Base-by-base conservation (phyloP, 768 basidiomycete species). In the Auriscalpium orientale region DNA sequence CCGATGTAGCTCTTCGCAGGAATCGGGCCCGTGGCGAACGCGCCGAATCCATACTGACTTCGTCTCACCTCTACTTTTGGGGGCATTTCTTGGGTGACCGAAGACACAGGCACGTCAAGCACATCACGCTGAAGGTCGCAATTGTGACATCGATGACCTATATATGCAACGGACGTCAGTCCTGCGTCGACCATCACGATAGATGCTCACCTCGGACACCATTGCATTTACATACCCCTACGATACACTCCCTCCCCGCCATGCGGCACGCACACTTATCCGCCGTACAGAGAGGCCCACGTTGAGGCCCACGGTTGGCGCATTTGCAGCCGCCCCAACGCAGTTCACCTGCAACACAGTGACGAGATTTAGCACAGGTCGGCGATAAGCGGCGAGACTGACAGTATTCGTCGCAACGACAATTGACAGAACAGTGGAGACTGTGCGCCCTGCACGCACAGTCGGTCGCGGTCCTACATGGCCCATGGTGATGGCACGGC, bases 281-380 rank as follows among this genome's bases (percentile, higher is more conserved):
- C 64, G 59, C 2, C 68, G 76, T n/a, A 64, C 66, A 67, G 28
- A 28, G 28, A 73, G 80, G 10, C 13, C 8, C 18, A 6, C 38
- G 21, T 51, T 40, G 36, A 11, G 36, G 18, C 61, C 64, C 50
- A 4, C 12, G 33, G 11, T 18, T 48, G 37, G 52, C 60, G 10
- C 67, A 65, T 61, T 84, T 64, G 61, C 87, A 89, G 3, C 87
- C 86, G 54, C 64, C 67, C 76, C 78, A 81, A 49, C 80, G 74
- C 12, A 79, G 78, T 20, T 56, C 54, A 62, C 87, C 86, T 87
- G 57, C 11, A 56, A 38, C 21, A 18, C 15, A 38, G 36, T 53
- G 38, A 33, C 16, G 35, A 1, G 46, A 13, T 1, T 12, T 0
- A 8, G 11, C 45, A 15, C 33, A 40, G 34, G 22, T 48, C 33